Base-by-base conservation (phyloP, 1,284 basidiomycete genomes). In the Austropuccinia psidii region DNA sequence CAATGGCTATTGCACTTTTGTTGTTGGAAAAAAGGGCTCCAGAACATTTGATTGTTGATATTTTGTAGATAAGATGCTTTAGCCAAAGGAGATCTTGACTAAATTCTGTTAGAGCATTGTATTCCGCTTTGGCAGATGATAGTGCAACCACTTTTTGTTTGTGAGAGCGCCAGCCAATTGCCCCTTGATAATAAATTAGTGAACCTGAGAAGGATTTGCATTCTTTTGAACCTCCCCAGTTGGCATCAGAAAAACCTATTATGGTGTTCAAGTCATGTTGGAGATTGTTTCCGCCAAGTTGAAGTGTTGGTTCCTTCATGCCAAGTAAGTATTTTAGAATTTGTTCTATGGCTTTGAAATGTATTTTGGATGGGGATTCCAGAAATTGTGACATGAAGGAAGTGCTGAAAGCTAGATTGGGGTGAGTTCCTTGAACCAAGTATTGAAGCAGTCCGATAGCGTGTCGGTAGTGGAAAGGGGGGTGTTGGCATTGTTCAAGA, bases 1-100 rank as follows among this genome's bases (percentile, higher is more conserved):
- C n/a, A n/a, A n/a, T n/a, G n/a, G n/a, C n/a, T n/a, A n/a, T n/a
- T n/a, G n/a, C n/a, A n/a, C n/a, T n/a, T n/a, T n/a, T n/a, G n/a
- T n/a, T n/a, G n/a, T n/a, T n/a, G n/a, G n/a, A n/a, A n/a, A n/a
- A n/a, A n/a, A n/a, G n/a, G n/a, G n/a, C n/a, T n/a, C n/a, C n/a
- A n/a, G n/a, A n/a, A n/a, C n/a, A n/a, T n/a, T n/a, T n/a, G n/a
- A n/a, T n/a, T n/a, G n/a, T n/a, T n/a, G n/a, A n/a, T n/a, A n/a
- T n/a, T n/a, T n/a, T n/a, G n/a, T n/a, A n/a, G n/a, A n/a, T n/a
- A n/a, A n/a, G n/a, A n/a, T n/a, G n/a, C n/a, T n/a, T n/a, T n/a
- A n/a, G n/a, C 61, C 61, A 64, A 5, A 64, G 24, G 15, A 64
- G 61, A 24, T 64, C 61, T 64, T 64, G 61, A 17, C 9, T 33